Evolutionary conservation across 2,329 filamentous ascomycete genomes (phyloP).

Genomic region (Fusarium secorum): DNA sequence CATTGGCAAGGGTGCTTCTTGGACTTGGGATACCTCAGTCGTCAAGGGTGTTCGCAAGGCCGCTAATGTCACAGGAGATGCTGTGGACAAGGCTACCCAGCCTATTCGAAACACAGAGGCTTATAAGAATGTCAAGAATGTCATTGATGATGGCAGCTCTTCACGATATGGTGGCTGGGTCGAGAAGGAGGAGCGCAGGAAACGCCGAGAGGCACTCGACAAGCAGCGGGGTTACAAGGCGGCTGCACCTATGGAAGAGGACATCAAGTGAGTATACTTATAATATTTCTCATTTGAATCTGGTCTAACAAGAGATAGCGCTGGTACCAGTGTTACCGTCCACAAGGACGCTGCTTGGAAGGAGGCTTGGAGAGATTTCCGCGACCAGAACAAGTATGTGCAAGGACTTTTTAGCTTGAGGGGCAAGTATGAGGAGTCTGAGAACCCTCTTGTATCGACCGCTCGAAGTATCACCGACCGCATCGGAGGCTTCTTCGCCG

Average conservation of each 20-base stretch:
- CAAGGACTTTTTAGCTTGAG: conserved; percentile 89
- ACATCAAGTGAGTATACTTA: conserved; percentile 81
- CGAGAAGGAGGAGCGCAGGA: conserved; percentile 92
- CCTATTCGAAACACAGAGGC: conserved; percentile 94
- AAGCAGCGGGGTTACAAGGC: conserved; percentile 60
- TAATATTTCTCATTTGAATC: neutral
- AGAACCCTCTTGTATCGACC: conserved; percentile 93
- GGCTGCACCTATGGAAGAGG: conserved; percentile 74
- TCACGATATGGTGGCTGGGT: conserved; percentile 96
- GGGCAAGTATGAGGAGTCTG: conserved; percentile 90
- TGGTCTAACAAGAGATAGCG: conserved; percentile 62
- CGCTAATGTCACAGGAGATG: conserved; percentile 84
- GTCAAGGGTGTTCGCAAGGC: conserved; percentile 91
- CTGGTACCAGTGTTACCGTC: conserved; percentile 90
- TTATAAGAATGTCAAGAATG: conserved; percentile 92
- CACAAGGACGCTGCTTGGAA: conserved; percentile 99
- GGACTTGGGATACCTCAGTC: conserved; percentile 96
- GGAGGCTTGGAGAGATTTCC: conserved; percentile 97
- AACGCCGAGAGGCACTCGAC: conserved; percentile 77
- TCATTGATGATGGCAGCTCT: conserved; percentile 96
- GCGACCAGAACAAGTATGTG: conserved; percentile 86
- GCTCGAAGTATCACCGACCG: conserved; percentile 93
- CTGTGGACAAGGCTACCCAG: conserved; percentile 91
- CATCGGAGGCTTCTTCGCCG: conserved; percentile 94
- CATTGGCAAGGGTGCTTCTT: conserved; percentile 88